These are phyloP conservation scores for Lathyrus oleraceus DNA, from an alignment of 306 rosid genomes.

Conservation along the genomic window DNA sequence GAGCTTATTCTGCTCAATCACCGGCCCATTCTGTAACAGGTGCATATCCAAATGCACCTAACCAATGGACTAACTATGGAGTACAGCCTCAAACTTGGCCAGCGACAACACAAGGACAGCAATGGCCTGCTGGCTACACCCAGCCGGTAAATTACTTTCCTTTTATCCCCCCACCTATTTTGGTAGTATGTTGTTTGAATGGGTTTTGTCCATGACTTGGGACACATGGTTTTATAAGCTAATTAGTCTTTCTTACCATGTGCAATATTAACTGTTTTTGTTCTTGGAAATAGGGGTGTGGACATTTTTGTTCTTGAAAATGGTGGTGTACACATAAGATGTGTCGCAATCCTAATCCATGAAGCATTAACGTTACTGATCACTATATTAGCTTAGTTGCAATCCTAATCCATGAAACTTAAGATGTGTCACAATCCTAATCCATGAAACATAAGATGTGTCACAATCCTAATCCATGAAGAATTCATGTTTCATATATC, in stretches of 20 bases:
- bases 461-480: background rate
- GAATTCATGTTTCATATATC: background rate
- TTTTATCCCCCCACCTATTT: background rate
- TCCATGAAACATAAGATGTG: background rate
- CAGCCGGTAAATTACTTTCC: constrained; percentile 61
- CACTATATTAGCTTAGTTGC: constrained; percentile 4
- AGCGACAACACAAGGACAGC: constrained; percentile 84
- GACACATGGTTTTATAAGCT: background rate
- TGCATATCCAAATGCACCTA: constrained; percentile 80
- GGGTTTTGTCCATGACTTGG: background rate
- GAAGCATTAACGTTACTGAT: background rate
- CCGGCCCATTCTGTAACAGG: constrained; percentile 81
- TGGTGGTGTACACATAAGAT: background rate
- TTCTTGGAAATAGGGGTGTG: constrained; percentile 8
- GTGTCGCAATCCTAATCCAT: background rate
- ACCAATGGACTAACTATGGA: constrained; percentile 85
- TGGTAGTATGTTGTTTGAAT: background rate
- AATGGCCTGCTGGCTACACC: constrained; percentile 89
- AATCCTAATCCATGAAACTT: background rate
- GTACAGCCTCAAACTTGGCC: constrained; percentile 97
- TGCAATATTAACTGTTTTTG: background rate
- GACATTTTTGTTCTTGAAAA: constrained; percentile 3
- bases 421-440: background rate
- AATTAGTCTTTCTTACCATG: background rate
- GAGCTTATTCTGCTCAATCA: constrained; percentile 73